phyloP scores from a whole-genome alignment of 164 flowering plant species.

The Annona cherimola region DNA sequence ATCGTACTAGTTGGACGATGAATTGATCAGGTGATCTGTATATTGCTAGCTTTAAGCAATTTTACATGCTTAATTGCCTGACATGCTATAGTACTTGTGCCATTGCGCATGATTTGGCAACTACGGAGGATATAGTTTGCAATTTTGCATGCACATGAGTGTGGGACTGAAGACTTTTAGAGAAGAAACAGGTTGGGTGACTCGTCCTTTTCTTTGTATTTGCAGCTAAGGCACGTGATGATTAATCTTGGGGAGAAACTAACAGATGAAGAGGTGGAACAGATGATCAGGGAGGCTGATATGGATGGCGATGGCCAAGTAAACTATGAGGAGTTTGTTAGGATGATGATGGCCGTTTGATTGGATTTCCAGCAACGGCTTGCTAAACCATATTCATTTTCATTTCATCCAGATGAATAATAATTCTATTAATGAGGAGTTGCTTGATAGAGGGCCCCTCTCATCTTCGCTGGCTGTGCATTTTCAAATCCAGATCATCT shows the following conservation, averaged over 20 bases:
- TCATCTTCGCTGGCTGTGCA: no score
- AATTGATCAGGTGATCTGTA: no score
- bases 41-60: no score
- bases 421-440: neutral
- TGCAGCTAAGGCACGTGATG: slow-evolving; percentile 71
- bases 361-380: neutral
- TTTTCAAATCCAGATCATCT: neutral
- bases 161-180: neutral
- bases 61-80: no score
- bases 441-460: neutral
- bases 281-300: slow-evolving; percentile 81
- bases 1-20: no score
- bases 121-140: no score
- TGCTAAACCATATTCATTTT: neutral
- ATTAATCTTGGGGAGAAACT: slow-evolving; percentile 64
- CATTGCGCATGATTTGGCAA: no score
- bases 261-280: slow-evolving; percentile 67
- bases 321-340: slow-evolving; percentile 64
- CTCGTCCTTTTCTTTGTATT: neutral
- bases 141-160: no score
- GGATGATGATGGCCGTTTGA: slow-evolving; percentile 54
- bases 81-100: no score
- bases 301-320: slow-evolving; percentile 78
- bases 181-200: neutral
- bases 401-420: neutral